These are phyloP conservation scores for Gracilaria gracilis DNA, from an alignment of 23 red algal species.

Conservation along the genomic window DNA sequence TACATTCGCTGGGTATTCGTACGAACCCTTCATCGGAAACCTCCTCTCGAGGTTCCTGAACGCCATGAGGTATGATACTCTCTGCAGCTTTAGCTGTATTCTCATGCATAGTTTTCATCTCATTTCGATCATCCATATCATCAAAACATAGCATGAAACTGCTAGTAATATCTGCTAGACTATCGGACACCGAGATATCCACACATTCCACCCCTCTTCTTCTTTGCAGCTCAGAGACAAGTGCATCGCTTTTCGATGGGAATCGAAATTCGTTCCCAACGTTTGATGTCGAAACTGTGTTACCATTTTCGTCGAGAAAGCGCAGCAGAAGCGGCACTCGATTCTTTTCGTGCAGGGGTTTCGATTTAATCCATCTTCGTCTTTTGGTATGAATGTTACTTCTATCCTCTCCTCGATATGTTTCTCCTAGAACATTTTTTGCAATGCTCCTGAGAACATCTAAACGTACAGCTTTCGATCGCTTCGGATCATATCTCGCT, in stretches of 20 bases:
- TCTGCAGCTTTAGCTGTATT: neutral
- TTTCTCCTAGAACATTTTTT: slow-evolving; percentile 15
- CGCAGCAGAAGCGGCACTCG: slow-evolving; percentile 52
- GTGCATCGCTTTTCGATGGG: slow-evolving; percentile 20
- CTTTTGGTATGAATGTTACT: neutral
- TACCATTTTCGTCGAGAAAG: slow-evolving; percentile 37
- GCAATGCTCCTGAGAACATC: slow-evolving; percentile 31
- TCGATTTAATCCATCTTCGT: slow-evolving; percentile 39
- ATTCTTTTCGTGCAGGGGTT: slow-evolving; percentile 43
- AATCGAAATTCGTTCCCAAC: slow-evolving; percentile 58
- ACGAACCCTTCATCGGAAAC: neutral
- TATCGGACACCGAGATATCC: neutral
- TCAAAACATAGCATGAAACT: neutral
- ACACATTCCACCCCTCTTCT: slow-evolving; percentile 38
- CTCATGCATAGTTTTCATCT: neutral
- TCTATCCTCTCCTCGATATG: neutral
- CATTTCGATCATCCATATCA: slow-evolving; percentile 4
- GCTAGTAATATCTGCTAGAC: neutral
- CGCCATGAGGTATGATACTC: neutral
- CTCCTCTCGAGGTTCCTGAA: neutral
- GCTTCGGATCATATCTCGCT: slow-evolving; percentile 29
- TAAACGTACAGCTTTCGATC: slow-evolving; percentile 22
- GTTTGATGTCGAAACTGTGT: slow-evolving; percentile 15
- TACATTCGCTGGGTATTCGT: neutral
- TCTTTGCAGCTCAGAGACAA: slow-evolving; percentile 22